Evolutionary conservation across 2,329 filamentous ascomycete genomes (phyloP).

Genomic region (Apiospora kogelbergensis): DNA sequence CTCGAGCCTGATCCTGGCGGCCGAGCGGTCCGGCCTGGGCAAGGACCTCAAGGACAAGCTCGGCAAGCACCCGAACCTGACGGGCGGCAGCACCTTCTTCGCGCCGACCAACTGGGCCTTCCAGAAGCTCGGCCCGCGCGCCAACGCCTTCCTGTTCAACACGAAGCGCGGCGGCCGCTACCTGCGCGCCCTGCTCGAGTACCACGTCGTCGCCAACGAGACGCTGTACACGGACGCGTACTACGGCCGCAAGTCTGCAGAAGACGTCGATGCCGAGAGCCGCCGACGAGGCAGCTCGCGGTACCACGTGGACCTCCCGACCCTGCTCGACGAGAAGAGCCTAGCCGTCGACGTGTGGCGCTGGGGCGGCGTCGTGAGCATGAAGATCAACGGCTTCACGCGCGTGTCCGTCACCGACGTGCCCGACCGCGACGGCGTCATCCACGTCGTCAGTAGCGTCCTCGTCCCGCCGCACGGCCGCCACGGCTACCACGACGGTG

Average conservation of each 20-base stretch:
- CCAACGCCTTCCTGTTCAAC: constrained; percentile 84
- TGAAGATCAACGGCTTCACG: constrained; percentile 74
- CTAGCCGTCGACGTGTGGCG: constrained; percentile 71
- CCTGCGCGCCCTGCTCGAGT: constrained; percentile 63
- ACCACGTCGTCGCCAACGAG: constrained; percentile 34
- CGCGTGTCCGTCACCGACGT: constrained; percentile 68
- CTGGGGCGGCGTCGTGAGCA: constrained; percentile 66
- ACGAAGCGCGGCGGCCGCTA: constrained; percentile 72
- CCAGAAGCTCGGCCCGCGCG: constrained; percentile 65
- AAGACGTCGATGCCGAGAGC: constrained; percentile 28
- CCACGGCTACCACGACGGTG: constrained; percentile 37
- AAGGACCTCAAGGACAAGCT: constrained; percentile 55
- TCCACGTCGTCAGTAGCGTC: constrained; percentile 73
- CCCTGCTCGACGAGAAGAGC: constrained; percentile 64
- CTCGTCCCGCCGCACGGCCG: constrained; percentile 71
- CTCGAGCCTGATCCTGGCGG: constrained; percentile 74
- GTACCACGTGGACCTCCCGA: constrained; percentile 70
- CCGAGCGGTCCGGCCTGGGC: constrained; percentile 71
- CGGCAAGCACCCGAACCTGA: constrained; percentile 32
- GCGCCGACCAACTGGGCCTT: constrained; percentile 83
- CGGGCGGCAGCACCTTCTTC: constrained; percentile 73
- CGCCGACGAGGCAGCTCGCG: constrained; percentile 38
- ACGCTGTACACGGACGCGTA: constrained; percentile 74
- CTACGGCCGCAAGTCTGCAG: constrained; percentile 47
- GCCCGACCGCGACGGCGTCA: constrained; percentile 75